These are phyloP conservation scores for Galium porrigens DNA, from an alignment of 305 asterid genomes.

Conservation along the genomic window DNA sequence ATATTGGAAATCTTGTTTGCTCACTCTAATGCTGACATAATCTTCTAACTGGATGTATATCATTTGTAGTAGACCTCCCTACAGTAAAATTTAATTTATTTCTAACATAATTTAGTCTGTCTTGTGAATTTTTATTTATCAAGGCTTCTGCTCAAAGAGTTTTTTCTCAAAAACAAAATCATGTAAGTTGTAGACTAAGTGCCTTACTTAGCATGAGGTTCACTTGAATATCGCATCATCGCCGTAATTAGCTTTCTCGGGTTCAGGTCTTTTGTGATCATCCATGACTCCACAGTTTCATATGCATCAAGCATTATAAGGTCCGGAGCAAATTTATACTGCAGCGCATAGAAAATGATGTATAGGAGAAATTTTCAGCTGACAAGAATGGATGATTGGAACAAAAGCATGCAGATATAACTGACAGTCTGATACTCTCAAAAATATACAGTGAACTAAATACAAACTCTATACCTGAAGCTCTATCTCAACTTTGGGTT, in stretches of 20 bases:
- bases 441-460: background rate
- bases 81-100: background rate
- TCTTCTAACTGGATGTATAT: background rate
- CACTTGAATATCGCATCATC: constrained; percentile 96
- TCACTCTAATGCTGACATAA: background rate
- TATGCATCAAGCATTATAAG: constrained; percentile 97
- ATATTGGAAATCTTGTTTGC: background rate
- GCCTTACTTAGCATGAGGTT: constrained; percentile 88
- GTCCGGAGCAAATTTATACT: constrained; percentile 96
- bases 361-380: background rate
- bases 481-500: constrained; percentile 66
- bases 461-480: constrained; percentile 52
- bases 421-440: background rate
- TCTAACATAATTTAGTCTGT: background rate
- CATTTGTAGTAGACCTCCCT: background rate
- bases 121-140: background rate
- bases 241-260: constrained; percentile 97
- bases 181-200: constrained; percentile 12
- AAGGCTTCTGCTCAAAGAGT: too few species aligned
- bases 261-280: constrained; percentile 71
- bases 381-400: background rate
- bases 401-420: constrained; percentile 3
- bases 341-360: constrained; percentile 22
- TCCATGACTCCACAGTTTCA: constrained; percentile 98
- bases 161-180: constrained; percentile 13